phyloP scores from a whole-genome alignment of 164 flowering plant genomes.

The Umbellularia californica region DNA sequence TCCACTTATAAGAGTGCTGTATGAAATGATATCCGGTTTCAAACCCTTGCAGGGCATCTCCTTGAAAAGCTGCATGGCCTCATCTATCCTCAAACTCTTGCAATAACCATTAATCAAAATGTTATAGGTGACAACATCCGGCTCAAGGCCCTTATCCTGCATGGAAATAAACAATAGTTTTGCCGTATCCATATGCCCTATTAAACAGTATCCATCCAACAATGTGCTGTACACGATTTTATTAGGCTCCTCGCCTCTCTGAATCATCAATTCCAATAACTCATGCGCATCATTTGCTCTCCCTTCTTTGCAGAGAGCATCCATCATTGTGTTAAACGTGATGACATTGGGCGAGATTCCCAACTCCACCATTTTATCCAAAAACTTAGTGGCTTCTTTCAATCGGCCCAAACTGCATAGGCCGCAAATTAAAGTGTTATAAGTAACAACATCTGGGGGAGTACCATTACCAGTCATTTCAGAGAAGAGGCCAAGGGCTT shows the following conservation, averaged over 20 bases:
- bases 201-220: slow-evolving; percentile 14
- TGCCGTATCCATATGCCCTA: slow-evolving; percentile 26
- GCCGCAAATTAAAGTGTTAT: slow-evolving; percentile 7
- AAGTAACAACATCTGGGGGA: slow-evolving; percentile 9
- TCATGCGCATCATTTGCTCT: slow-evolving; percentile 3
- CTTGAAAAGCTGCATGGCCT: slow-evolving; percentile 30
- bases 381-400: slow-evolving; percentile 7
- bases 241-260: slow-evolving; percentile 6
- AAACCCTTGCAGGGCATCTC: slow-evolving; percentile 31
- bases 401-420: slow-evolving; percentile 2
- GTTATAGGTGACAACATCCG: slow-evolving; percentile 30
- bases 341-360: slow-evolving; percentile 4
- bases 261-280: slow-evolving; percentile 4
- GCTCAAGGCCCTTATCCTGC: slow-evolving; percentile 25
- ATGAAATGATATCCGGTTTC: slow-evolving; percentile 34
- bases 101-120: slow-evolving; percentile 47
- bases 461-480: slow-evolving; percentile 3
- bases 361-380: slow-evolving; percentile 6
- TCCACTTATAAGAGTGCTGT: slow-evolving; percentile 32
- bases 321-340: slow-evolving; percentile 7
- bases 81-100: slow-evolving; percentile 22
- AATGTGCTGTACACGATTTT: slow-evolving; percentile 2
- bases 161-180: slow-evolving; percentile 29
- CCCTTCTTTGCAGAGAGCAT: slow-evolving; percentile 12
- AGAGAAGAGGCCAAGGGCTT: neutral